Evolutionary conservation across 2,329 filamentous ascomycete species (phyloP).

Genomic region (Neonectria punicea): DNA sequence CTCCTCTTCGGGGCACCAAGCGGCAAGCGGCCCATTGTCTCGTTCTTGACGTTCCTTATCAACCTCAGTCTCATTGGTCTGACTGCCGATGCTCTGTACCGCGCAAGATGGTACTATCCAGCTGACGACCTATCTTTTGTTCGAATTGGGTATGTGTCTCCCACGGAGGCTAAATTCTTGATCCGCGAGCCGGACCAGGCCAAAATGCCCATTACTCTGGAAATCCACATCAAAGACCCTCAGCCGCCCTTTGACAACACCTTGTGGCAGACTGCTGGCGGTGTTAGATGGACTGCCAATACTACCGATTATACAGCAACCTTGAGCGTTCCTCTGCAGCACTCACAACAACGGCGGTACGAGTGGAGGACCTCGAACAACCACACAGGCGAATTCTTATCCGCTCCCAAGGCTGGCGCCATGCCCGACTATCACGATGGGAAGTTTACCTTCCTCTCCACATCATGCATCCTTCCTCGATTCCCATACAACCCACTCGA

Average conservation of each 20-base stretch:
- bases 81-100: conserved; percentile 81
- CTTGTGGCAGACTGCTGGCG: conserved; percentile 74
- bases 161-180: conserved; percentile 80
- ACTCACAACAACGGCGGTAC: conserved; percentile 79
- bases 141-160: conserved; percentile 86
- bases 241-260: conserved; percentile 64
- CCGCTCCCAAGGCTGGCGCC: conserved; percentile 76
- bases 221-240: conserved; percentile 67
- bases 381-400: conserved; percentile 82
- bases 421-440: conserved; percentile 69
- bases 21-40: conserved; percentile 73
- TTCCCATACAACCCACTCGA: conserved; percentile 90
- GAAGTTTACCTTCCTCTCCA: conserved; percentile 89
- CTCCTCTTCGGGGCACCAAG: conserved; percentile 82
- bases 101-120: conserved; percentile 75
- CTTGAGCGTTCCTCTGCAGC: conserved; percentile 70
- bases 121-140: conserved; percentile 84
- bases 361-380: conserved; percentile 90
- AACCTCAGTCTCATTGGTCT: conserved; percentile 77
- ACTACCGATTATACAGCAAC: conserved; percentile 85
- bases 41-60: conserved; percentile 74
- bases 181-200: conserved; percentile 83
- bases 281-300: conserved; percentile 73
- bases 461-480: conserved; percentile 90
- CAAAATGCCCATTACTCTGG: conserved; percentile 80